Evolutionary conservation across 768 basidiomycete genomes (phyloP).

Genomic region (Pleurotus giganteus): DNA sequence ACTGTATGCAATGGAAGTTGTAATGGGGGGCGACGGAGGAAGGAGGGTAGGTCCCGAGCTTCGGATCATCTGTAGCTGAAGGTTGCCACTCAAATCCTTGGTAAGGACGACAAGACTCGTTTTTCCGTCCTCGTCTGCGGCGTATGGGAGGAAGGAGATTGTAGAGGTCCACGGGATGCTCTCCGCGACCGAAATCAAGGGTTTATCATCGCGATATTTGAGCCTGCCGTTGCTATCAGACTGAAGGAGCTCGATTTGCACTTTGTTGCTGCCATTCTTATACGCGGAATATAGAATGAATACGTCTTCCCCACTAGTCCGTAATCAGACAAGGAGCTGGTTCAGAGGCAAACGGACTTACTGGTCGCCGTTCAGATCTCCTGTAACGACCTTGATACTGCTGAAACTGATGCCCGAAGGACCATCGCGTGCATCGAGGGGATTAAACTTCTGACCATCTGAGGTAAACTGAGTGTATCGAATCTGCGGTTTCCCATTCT

Average conservation of each 20-base stretch:
- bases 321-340: not conserved
- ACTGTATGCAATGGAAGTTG: not conserved
- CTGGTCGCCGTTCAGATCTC: constrained; percentile 5
- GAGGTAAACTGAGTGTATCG: constrained; percentile 1
- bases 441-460: not conserved
- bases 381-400: not conserved
- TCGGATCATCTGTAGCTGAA: constrained; percentile 8
- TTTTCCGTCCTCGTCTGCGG: constrained; percentile 8
- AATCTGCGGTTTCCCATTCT: not conserved
- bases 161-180: constrained; percentile 2
- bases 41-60: constrained; percentile 6
- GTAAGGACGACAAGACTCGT: constrained; percentile 2
- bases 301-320: not conserved
- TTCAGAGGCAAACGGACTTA: not conserved
- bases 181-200: not conserved
- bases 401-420: not conserved
- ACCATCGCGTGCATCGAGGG: not conserved
- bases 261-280: not conserved
- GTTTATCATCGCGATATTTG: constrained; percentile 4
- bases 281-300: constrained; percentile 3
- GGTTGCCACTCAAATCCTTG: not conserved
- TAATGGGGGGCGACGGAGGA: not conserved
- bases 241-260: constrained; percentile 7
- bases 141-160: constrained; percentile 4
- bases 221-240: not conserved